Base-by-base conservation (phyloP, 306 rosid species). In the Aeschynomene evenia region DNA sequence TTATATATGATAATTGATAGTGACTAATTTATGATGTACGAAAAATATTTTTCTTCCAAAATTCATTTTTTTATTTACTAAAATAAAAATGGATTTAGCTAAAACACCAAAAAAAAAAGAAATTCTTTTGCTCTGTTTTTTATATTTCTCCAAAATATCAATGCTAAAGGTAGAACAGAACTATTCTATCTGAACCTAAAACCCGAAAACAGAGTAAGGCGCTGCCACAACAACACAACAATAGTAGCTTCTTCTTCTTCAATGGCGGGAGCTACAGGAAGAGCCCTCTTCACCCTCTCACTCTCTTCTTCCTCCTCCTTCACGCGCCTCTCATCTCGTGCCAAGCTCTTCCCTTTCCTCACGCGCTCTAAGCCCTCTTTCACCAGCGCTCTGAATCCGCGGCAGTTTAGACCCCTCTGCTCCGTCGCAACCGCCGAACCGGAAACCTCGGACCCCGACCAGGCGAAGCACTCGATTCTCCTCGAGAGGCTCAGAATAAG, bases 401-500 rank as follows among this genome's bases (percentile, higher is more conserved):
- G 63, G 51, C 77, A 50, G 3, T 81, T 88, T 80, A 83, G 87
- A 79, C 84, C 92, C 23, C 84, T 91, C 22, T 87, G 89, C 63
- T 70, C 94, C 16, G 24, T 73, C 56, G 60, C 91, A 7, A 58
- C 91, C 12, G 8, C 86, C 45, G 6, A 80, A 1, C 42, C 76
- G 1, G 74, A 34, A 15, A 0, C 77, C 23, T 0, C 8, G 7
- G 86, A 77, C 2, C 18, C 85, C 0, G 75, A 66, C 43, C 77
- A 66, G 37, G 61, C 75, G 57, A 94, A 80, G 85, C 95, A 88
- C 72, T 77, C 96, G 0, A 40, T 87, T 11, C 88, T 94, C 24
- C 96, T 94, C 1, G 97, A 89, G 70, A 78, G 83, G 73, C 89
- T 94, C 29, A 81, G 97, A 49, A 28, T 68, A 2, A 63, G 95